Evolutionary conservation across 768 basidiomycete species (phyloP).

Genomic region (Solioccasus polychromus): DNA sequence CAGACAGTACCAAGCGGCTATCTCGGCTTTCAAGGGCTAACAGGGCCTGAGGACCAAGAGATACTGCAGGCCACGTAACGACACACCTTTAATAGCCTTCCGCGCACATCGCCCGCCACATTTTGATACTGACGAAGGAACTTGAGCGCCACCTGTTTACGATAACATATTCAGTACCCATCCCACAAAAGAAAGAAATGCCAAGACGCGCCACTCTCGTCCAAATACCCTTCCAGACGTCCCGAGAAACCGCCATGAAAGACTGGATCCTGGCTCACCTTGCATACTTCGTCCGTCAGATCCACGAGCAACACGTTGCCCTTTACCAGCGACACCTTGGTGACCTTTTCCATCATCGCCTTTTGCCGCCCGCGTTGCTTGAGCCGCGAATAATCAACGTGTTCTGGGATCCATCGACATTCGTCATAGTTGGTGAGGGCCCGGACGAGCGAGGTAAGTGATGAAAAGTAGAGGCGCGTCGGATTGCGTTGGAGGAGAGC

Average conservation of each 20-base stretch:
- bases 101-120: conserved; percentile 49
- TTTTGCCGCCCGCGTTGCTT: conserved; percentile 59
- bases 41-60: neutral
- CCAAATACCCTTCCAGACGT: conserved; percentile 61
- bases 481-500: conserved; percentile 56
- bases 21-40: conserved; percentile 56
- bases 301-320: conserved; percentile 49
- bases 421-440: conserved; percentile 57
- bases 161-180: neutral
- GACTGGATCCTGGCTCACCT: conserved; percentile 45
- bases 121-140: conserved; percentile 46
- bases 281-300: conserved; percentile 52
- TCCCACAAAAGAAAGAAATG: neutral
- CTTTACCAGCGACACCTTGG: conserved; percentile 52
- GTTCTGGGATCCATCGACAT: conserved; percentile 53
- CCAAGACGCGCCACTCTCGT: conserved; percentile 35
- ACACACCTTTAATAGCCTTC: conserved; percentile 49
- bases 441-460: conserved; percentile 48
- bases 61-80: neutral
- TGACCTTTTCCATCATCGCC: conserved; percentile 50
- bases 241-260: conserved; percentile 57
- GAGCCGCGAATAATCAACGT: conserved; percentile 51
- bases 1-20: conserved; percentile 55
- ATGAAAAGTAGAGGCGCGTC: conserved; percentile 48
- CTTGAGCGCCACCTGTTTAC: conserved; percentile 52